These are phyloP conservation scores for Rutstroemia sp. DNA, from an alignment of 2,329 filamentous ascomycete genomes.

Conservation along the genomic window DNA sequence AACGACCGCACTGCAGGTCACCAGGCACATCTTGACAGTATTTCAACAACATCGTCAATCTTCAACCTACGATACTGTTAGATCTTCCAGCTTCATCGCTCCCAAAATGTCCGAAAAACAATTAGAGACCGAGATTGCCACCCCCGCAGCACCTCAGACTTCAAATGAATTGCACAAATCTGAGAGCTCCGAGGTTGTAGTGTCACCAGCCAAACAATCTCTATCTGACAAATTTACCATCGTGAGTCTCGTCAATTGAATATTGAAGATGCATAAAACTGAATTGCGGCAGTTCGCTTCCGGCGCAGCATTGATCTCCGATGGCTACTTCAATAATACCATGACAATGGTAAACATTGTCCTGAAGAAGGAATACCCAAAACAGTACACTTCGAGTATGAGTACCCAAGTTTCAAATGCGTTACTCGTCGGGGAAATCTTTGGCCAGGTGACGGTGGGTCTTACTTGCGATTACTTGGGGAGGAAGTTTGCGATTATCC, in stretches of 20 bases:
- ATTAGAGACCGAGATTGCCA: not conserved
- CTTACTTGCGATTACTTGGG: conserved; percentile 39
- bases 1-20: no score
- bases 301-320: conserved; percentile 28
- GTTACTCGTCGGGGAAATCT: conserved; percentile 35
- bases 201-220: conserved; percentile 20
- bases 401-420: conserved; percentile 35
- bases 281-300: conserved; percentile 20
- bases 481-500: conserved; percentile 38
- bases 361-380: conserved; percentile 24
- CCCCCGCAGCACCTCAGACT: not conserved
- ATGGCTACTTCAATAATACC: conserved; percentile 32
- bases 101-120: not conserved
- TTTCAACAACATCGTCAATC: no score
- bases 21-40: no score
- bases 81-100: not conserved
- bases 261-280: not conserved
- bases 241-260: conserved; percentile 3
- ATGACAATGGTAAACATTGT: conserved; percentile 32
- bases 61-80: not conserved
- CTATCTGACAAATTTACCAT: conserved; percentile 27
- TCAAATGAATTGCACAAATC: not conserved
- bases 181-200: conserved; percentile 5
- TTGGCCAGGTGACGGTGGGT: conserved; percentile 35
- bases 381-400: conserved; percentile 21